Evolutionary conservation across 176 grass and related monocot genomes (phyloP), one percentile per base, ranked within the genome.

Genomic region (Zizania latifolia): DNA sequence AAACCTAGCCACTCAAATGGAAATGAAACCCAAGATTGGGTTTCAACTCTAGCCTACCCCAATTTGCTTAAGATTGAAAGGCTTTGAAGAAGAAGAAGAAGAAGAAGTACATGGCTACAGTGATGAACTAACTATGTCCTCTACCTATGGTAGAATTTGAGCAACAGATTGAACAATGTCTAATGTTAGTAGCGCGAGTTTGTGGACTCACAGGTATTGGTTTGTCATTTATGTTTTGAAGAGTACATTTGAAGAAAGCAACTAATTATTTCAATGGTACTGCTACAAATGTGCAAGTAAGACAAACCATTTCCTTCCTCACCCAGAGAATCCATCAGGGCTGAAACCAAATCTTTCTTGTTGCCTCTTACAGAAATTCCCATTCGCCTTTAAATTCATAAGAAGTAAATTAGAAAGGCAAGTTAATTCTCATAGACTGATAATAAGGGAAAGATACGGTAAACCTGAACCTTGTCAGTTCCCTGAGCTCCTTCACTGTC

Each of bases 401-500:
- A 37, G 11, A 34, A 43, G 39, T 60, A 51, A 61, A 19, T 27
- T 77, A 21, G 66, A 10, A 43, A 23, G 36, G 1, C 4, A 60
- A 63, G 60, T 41, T 36, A 82, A 21, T n/a, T 65, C 1, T 21
- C 50, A 14, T 0, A 0, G 34, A 67, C 22, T 10, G 6, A 67
- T 5, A 45, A 65, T 58, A 75, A 35, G 27, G 13, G 9, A 55
- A 83, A 44, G 74, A 23, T 79, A 35, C n/a, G 48, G 48, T 22
- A 71, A 61, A 19, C 63, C 32, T 65, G 15, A 79, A 93, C 90
- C 83, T 93, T 28, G 80, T 91, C 24, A 93, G 73, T 78, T 85
- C 74, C 70, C 84, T 93, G 57, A 97, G 83, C 64, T 97, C 88
- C 56, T 85, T 97, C 33, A 93, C 71, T 29, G 90, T 97, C 94